phyloP scores from a whole-genome alignment of 1,139 yeast species.

The Blastobotrys capitulatus region DNA sequence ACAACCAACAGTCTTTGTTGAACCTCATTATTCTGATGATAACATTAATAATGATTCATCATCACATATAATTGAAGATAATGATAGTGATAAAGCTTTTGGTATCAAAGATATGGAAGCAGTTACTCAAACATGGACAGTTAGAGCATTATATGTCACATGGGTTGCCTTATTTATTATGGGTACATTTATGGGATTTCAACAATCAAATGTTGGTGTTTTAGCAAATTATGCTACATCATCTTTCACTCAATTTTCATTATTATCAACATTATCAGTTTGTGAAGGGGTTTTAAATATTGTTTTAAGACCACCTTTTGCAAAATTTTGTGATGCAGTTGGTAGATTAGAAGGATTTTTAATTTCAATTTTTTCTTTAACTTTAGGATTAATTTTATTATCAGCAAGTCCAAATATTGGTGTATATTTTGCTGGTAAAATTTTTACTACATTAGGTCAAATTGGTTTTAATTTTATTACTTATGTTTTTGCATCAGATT shows the following conservation, averaged over 20 bases:
- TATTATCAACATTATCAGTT: slow-evolving; percentile 38
- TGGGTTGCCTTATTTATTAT: slow-evolving; percentile 33
- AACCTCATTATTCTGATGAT: too few species aligned
- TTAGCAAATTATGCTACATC: slow-evolving; percentile 40
- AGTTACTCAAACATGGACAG: slow-evolving; percentile 20
- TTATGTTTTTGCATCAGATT: slow-evolving; percentile 38
- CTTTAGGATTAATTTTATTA: slow-evolving; percentile 9
- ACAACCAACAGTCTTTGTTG: too few species aligned
- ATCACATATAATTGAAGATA: not conserved
- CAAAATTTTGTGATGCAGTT: slow-evolving; percentile 37
- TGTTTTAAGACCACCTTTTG: slow-evolving; percentile 37
- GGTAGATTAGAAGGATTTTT: slow-evolving; percentile 40
- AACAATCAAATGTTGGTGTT: slow-evolving; percentile 35
- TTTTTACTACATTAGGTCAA: slow-evolving; percentile 35
- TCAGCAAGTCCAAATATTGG: slow-evolving; percentile 27
- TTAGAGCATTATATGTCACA: slow-evolving; percentile 19
- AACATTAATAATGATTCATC: too few species aligned
- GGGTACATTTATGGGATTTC: slow-evolving; percentile 38
- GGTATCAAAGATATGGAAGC: slow-evolving; percentile 11
- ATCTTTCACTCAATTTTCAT: slow-evolving; percentile 35
- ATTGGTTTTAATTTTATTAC: slow-evolving; percentile 37
- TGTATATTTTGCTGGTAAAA: slow-evolving; percentile 33
- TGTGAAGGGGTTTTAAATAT: slow-evolving; percentile 38
- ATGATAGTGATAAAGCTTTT: not conserved
- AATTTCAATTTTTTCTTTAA: slow-evolving; percentile 28